Evolutionary conservation across 805 yeast genomes (phyloP).

Genomic region (Pichia phayaonensis): DNA sequence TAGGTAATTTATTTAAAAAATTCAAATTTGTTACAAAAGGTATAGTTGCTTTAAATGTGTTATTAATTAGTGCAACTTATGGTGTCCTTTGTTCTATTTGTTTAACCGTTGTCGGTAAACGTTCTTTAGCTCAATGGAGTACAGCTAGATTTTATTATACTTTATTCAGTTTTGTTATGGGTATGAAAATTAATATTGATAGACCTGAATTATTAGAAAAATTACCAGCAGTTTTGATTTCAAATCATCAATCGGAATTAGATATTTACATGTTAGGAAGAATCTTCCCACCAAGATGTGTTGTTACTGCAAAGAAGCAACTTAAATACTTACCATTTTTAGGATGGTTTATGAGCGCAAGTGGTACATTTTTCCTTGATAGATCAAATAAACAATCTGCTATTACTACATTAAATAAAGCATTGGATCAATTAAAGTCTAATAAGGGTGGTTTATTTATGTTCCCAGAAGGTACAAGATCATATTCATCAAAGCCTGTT

Average conservation of each 20-base stretch:
- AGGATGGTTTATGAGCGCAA: slow-evolving; percentile 94
- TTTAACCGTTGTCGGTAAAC: slow-evolving; percentile 62
- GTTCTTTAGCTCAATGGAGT: slow-evolving; percentile 77
- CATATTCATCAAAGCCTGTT: slow-evolving; percentile 58
- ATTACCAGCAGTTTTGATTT: slow-evolving; percentile 70
- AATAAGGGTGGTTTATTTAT: slow-evolving; percentile 73
- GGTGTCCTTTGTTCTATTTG: slow-evolving; percentile 72
- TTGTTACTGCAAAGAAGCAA: slow-evolving; percentile 86
- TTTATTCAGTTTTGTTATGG: slow-evolving; percentile 52
- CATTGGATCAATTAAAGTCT: slow-evolving; percentile 52
- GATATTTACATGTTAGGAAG: slow-evolving; percentile 79
- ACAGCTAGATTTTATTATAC: slow-evolving; percentile 78
- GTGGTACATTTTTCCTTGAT: slow-evolving; percentile 89
- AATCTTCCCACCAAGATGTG: slow-evolving; percentile 79
- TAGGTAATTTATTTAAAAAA: slow-evolving; percentile 18
- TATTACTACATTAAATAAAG: slow-evolving; percentile 61
- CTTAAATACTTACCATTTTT: slow-evolving; percentile 79
- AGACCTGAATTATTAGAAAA: slow-evolving; percentile 52
- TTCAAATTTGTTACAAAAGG: slow-evolving; percentile 53
- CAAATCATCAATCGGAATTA: slow-evolving; percentile 87
- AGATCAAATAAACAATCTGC: slow-evolving; percentile 73
- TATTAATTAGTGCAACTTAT: slow-evolving; percentile 57
- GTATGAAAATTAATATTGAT: slow-evolving; percentile 61
- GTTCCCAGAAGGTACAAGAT: slow-evolving; percentile 97
- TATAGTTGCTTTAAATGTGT: slow-evolving; percentile 42